These are phyloP conservation scores for Ajuga reptans DNA, from an alignment of 305 asterid species.

Conservation along the genomic window DNA sequence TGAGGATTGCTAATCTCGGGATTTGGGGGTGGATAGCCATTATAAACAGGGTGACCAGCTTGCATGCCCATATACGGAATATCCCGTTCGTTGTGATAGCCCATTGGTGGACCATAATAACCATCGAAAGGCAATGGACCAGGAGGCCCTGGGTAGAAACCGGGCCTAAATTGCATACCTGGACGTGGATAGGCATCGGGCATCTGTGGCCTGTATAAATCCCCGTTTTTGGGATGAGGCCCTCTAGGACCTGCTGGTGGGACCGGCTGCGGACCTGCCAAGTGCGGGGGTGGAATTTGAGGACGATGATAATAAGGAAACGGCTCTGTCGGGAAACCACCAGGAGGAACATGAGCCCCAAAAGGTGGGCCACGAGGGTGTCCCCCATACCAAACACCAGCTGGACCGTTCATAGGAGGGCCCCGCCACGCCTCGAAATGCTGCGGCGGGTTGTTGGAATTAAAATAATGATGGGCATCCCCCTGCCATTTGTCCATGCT, in stretches of 20 bases:
- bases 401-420: slow-evolving; percentile 63
- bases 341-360: slow-evolving; percentile 62
- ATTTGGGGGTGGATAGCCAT: slow-evolving; percentile 49
- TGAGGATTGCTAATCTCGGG: slow-evolving; percentile 50
- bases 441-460: slow-evolving; percentile 57
- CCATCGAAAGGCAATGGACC: slow-evolving; percentile 78
- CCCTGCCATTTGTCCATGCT: slow-evolving; percentile 69
- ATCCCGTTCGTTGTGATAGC: slow-evolving; percentile 64
- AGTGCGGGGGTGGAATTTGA: slow-evolving; percentile 61
- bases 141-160: slow-evolving; percentile 62
- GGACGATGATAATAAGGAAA: slow-evolving; percentile 68
- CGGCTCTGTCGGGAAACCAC: slow-evolving; percentile 78
- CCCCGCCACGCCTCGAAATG: slow-evolving; percentile 84
- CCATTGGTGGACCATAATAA: slow-evolving; percentile 84
- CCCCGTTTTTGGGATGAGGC: slow-evolving; percentile 75
- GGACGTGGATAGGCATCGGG: slow-evolving; percentile 72
- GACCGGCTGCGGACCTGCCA: slow-evolving; percentile 61
- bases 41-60: slow-evolving; percentile 51
- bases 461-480: slow-evolving; percentile 57
- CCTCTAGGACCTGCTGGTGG: slow-evolving; percentile 74
- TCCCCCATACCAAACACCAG: slow-evolving; percentile 83
- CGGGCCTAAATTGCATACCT: slow-evolving; percentile 78
- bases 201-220: slow-evolving; percentile 66
- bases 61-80: slow-evolving; percentile 62
- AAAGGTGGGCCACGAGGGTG: slow-evolving; percentile 72